Evolutionary conservation across 495 filamentous ascomycete genomes (phyloP).

Genomic region (Neurospora pannonica): DNA sequence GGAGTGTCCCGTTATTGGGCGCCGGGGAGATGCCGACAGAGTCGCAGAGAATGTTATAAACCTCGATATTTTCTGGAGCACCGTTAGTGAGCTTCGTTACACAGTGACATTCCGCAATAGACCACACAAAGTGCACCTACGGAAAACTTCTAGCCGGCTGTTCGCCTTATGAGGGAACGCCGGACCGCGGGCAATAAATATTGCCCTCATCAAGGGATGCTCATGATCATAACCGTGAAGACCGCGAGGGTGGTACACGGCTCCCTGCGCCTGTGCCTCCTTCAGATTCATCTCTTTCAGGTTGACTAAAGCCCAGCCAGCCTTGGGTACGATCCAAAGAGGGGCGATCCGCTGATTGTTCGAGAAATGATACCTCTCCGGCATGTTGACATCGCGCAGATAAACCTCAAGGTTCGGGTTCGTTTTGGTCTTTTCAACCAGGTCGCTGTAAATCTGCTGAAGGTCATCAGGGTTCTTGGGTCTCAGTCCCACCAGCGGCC

Average conservation of each 20-base stretch:
- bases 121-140: conserved; percentile 42
- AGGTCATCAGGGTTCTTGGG: conserved; percentile 57
- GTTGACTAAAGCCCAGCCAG: conserved; percentile 82
- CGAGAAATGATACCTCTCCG: conserved; percentile 77
- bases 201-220: conserved; percentile 83
- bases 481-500: conserved; percentile 84
- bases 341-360: conserved; percentile 82
- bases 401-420: conserved; percentile 74
- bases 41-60: conserved; percentile 92
- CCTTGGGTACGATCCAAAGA: conserved; percentile 82
- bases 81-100: conserved; percentile 11
- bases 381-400: conserved; percentile 72
- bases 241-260: conserved; percentile 63
- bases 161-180: conserved; percentile 79
- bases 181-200: conserved; percentile 81
- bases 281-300: conserved; percentile 65
- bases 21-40: conserved; percentile 58
- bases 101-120: not conserved
- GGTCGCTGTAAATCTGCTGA: conserved; percentile 38
- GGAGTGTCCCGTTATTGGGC: conserved; percentile 81
- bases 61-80: conserved; percentile 75
- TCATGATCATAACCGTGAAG: conserved; percentile 88
- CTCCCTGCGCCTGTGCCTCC: conserved; percentile 48
- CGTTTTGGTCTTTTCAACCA: conserved; percentile 41
- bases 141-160: conserved; percentile 72